A percentile compares a stretch with the other conserved stretches of the same genome.
phyloP scores from a whole-genome alignment of 1,284 basidiomycete species.

The Microbotryomycetes sp. region DNA sequence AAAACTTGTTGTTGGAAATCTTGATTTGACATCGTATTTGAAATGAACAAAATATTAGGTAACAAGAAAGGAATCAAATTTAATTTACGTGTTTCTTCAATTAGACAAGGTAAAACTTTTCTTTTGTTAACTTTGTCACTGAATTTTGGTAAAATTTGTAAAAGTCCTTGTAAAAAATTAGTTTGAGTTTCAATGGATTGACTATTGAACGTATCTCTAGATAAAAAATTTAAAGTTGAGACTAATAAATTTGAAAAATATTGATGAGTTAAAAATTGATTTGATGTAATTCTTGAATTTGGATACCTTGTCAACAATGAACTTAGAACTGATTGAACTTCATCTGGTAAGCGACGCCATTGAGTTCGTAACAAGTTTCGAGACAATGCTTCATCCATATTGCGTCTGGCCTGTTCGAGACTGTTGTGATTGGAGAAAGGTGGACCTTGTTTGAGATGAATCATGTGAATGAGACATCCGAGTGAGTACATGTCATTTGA shows the following conservation, averaged over 20 bases:
- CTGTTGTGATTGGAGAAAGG: slow-evolving; percentile 87
- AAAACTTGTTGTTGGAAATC: slow-evolving; percentile 80
- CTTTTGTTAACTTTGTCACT: slow-evolving; percentile 77
- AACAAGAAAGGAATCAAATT: slow-evolving; percentile 89
- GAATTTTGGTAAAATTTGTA: slow-evolving; percentile 69
- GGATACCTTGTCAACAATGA: slow-evolving; percentile 73
- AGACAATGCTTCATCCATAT: slow-evolving; percentile 55
- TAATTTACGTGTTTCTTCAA: slow-evolving; percentile 76
- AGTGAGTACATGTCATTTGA: slow-evolving; percentile 92
- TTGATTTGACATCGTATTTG: slow-evolving; percentile 59
- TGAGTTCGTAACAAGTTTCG: slow-evolving; percentile 34
- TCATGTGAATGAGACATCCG: slow-evolving; percentile 81
- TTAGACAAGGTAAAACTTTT: slow-evolving; percentile 88
- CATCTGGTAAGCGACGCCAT: slow-evolving; percentile 38
- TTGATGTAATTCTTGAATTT: slow-evolving; percentile 64
- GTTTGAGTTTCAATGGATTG: slow-evolving; percentile 94
- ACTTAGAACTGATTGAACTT: slow-evolving; percentile 57
- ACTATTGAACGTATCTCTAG: slow-evolving; percentile 87
- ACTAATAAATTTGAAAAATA: slow-evolving; percentile 98
- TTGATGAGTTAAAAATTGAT: slow-evolving; percentile 60
- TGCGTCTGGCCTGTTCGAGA: slow-evolving; percentile 67
- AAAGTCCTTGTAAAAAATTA: slow-evolving; percentile 55
- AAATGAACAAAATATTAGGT: slow-evolving; percentile 95
- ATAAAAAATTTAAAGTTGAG: slow-evolving; percentile 92
- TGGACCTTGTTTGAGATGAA: slow-evolving; percentile 77